A percentile compares a stretch with the other conserved stretches of the same genome.
Conservation (phyloP, 2,329 filamentous ascomycete genomes). For the Alternaria triticina region DNA sequence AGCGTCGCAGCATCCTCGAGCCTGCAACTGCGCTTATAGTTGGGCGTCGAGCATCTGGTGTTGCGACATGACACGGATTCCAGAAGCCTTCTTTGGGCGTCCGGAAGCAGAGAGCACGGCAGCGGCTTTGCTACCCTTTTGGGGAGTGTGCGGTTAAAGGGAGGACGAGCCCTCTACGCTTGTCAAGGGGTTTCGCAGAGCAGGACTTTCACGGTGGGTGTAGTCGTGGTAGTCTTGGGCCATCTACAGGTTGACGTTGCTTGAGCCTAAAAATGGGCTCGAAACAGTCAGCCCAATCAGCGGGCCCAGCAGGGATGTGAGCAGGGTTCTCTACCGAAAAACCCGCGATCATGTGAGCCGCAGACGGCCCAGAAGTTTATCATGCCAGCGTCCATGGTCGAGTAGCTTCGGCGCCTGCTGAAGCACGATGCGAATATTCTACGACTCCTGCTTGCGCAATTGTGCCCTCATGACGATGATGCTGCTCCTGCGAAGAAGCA, state of each 20-base stretch:
- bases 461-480: slow-evolving; percentile 9
- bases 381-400: slow-evolving; percentile 28
- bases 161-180: slow-evolving; percentile 25
- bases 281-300: slow-evolving; percentile 44
- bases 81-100: slow-evolving; percentile 40
- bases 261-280: slow-evolving; percentile 47
- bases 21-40: slow-evolving; percentile 28
- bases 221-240: slow-evolving; percentile 42
- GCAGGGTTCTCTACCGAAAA: slow-evolving; percentile 33
- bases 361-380: slow-evolving; percentile 32
- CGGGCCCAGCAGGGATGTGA: slow-evolving; percentile 36
- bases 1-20: slow-evolving; percentile 12
- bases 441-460: slow-evolving; percentile 24
- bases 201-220: slow-evolving; percentile 36
- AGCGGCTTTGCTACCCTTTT: slow-evolving; percentile 44
- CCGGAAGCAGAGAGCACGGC: slow-evolving; percentile 38
- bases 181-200: slow-evolving; percentile 31
- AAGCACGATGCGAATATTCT: slow-evolving; percentile 28
- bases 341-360: slow-evolving; percentile 41
- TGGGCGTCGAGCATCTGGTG: slow-evolving; percentile 33
- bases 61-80: slow-evolving; percentile 39
- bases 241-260: slow-evolving; percentile 47
- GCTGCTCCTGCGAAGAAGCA: neutral
- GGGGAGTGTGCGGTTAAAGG: slow-evolving; percentile 30
- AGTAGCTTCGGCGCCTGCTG: slow-evolving; percentile 47